phyloP scores from a whole-genome alignment of 179 eudicot species.

The Beta corolliflora region DNA sequence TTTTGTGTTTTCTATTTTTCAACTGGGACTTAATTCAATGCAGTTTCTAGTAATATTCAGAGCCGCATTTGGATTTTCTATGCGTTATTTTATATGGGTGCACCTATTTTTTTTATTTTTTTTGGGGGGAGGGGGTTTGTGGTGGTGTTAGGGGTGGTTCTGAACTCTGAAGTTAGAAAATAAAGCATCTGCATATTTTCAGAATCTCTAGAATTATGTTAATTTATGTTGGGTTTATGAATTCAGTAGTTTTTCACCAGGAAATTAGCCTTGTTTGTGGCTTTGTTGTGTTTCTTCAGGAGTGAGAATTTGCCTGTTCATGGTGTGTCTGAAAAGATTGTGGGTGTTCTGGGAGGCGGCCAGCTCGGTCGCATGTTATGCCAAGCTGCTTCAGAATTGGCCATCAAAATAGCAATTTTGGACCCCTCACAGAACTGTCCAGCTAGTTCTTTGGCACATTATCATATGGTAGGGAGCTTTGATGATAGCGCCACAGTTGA shows the following conservation, averaged over 20 bases:
- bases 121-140: neutral
- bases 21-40: neutral
- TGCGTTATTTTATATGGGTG: neutral
- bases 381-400: conserved; percentile 87
- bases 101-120: too few relatives aligned
- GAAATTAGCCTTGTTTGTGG: neutral
- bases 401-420: conserved; percentile 66
- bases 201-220: neutral
- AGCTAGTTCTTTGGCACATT: conserved; percentile 59
- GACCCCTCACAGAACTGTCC: conserved; percentile 93
- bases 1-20: neutral
- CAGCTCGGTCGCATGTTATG: conserved; percentile 93
- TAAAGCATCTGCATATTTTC: neutral
- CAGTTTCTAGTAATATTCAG: neutral
- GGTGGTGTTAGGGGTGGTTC: neutral
- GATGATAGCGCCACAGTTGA: conserved; percentile 76
- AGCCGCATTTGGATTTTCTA: neutral
- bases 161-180: neutral
- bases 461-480: conserved; percentile 87
- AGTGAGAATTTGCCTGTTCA: conserved; percentile 41
- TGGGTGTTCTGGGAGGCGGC: conserved; percentile 97
- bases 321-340: conserved; percentile 70
- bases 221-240: neutral
- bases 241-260: neutral
- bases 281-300: conserved; percentile 30